Evolutionary conservation across 805 yeast genomes (phyloP).

Genomic region (Metschnikowia dekortorum): DNA sequence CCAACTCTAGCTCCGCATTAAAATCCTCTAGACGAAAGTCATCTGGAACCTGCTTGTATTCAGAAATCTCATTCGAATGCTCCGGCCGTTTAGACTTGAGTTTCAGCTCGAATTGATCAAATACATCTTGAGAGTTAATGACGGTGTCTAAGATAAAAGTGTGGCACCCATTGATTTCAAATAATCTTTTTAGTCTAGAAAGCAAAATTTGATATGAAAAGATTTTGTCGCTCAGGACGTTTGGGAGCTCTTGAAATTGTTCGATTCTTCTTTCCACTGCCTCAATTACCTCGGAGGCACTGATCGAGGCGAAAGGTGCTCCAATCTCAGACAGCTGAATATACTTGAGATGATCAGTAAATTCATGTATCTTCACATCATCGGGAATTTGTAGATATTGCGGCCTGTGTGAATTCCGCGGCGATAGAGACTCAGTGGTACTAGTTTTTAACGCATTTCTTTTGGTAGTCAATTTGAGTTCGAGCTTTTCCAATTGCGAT

Average conservation of each 20-base stretch:
- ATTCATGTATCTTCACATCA: conserved; percentile 10
- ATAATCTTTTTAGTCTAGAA: conserved; percentile 8
- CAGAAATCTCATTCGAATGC: background rate
- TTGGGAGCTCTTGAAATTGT: background rate
- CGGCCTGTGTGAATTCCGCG: conserved; percentile 3
- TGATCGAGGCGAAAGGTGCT: conserved; percentile 1
- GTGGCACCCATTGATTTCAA: conserved; percentile 49
- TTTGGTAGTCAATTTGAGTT: conserved; percentile 9
- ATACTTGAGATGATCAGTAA: conserved; percentile 5
- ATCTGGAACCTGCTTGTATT: conserved; percentile 31
- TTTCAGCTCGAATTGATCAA: conserved; percentile 16
- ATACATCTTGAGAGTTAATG: conserved; percentile 41
- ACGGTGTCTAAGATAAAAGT: conserved; percentile 55
- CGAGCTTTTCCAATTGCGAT: conserved; percentile 9
- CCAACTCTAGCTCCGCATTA: conserved; percentile 23
- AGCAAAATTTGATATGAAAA: conserved; percentile 4
- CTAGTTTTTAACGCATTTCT: background rate
- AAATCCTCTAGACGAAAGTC: conserved; percentile 32
- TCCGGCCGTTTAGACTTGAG: background rate
- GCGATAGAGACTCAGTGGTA: conserved; percentile 11
- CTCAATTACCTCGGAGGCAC: conserved; percentile 6
- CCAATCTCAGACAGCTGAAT: conserved; percentile 7
- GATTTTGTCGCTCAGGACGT: conserved; percentile 2
- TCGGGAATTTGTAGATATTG: conserved; percentile 16
- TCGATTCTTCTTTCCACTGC: conserved; percentile 3